phyloP scores from a whole-genome alignment of 2,329 filamentous ascomycete genomes.

The Ophiocordyceps australis region DNA sequence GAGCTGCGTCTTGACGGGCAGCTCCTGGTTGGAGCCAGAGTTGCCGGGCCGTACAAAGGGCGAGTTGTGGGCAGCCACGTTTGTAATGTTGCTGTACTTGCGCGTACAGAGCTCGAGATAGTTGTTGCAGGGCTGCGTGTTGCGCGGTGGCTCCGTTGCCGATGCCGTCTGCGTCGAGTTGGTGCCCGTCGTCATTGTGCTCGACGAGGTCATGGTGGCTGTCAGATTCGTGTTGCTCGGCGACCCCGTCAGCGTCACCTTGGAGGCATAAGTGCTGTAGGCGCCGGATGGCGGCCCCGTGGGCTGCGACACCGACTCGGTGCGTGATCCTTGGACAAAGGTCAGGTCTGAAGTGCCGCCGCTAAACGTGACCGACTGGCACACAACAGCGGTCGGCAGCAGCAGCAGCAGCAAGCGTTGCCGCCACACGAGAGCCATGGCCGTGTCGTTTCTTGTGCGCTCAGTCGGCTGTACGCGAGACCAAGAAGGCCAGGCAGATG shows the following conservation, averaged over 20 bases:
- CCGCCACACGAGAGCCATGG: no score
- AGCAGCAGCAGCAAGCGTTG: no score
- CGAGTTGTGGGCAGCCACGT: conserved; percentile 65
- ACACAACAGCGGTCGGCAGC: conserved; percentile 7
- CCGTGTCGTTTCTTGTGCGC: no score
- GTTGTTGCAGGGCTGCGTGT: conserved; percentile 67
- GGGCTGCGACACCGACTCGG: conserved; percentile 16
- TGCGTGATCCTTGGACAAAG: conserved; percentile 18
- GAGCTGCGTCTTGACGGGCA: conserved; percentile 50
- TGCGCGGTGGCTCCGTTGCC: conserved; percentile 30
- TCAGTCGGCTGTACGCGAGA: no score
- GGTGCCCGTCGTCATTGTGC: conserved; percentile 17
- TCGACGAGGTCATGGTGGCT: conserved; percentile 6
- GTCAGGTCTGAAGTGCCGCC: conserved; percentile 14
- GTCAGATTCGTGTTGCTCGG: conserved; percentile 10
- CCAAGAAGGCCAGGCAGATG: no score
- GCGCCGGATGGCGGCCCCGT: conserved; percentile 21
- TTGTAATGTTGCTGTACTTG: conserved; percentile 66
- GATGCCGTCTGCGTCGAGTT: conserved; percentile 20
- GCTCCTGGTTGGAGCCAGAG: conserved; percentile 57
- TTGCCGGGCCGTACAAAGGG: conserved; percentile 56
- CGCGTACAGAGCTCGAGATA: conserved; percentile 59
- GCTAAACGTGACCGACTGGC: conserved; percentile 9
- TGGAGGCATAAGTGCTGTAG: conserved; percentile 24
- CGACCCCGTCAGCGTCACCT: conserved; percentile 19